Percentiles rank a stretch among this genome's conserved stretches.
These are phyloP conservation scores for Extremus antarcticus DNA, from an alignment of 495 filamentous ascomycete species.

Conservation along the genomic window DNA sequence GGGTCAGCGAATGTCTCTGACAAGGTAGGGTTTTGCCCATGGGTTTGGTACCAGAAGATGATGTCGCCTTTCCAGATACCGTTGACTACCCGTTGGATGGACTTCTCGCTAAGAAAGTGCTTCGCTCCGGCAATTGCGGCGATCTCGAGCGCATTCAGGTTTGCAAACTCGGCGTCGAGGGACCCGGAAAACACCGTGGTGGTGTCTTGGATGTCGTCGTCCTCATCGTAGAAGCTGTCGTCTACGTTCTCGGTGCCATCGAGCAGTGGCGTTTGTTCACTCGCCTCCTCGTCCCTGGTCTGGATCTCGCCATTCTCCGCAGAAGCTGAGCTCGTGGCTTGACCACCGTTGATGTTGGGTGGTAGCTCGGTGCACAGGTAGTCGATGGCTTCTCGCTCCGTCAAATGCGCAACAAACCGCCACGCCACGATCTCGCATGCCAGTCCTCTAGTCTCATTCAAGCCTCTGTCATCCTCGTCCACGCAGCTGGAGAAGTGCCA, in stretches of 20 bases:
- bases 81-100: slow-evolving; percentile 79
- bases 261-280: slow-evolving; percentile 17
- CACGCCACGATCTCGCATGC: slow-evolving; percentile 90
- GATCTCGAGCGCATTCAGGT: slow-evolving; percentile 82
- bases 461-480: slow-evolving; percentile 50
- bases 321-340: background rate
- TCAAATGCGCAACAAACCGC: slow-evolving; percentile 69
- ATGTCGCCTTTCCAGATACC: slow-evolving; percentile 84
- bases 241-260: background rate
- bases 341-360: slow-evolving; percentile 11
- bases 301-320: background rate
- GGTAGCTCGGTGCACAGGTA: slow-evolving; percentile 75
- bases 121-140: slow-evolving; percentile 83
- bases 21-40: too few relatives aligned
- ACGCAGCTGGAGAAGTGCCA: slow-evolving; percentile 45
- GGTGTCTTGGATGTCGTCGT: background rate
- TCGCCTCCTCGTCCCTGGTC: background rate
- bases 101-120: slow-evolving; percentile 73
- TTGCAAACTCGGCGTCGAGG: slow-evolving; percentile 47
- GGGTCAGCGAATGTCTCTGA: too few relatives aligned
- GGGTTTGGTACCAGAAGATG: slow-evolving; percentile 84
- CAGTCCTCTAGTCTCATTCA: slow-evolving; percentile 65
- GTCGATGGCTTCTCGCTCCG: slow-evolving; percentile 70
- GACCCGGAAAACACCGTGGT: background rate
- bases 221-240: slow-evolving; percentile 3